Base-by-base conservation (phyloP, 2,329 filamentous ascomycete genomes). In the Alternaria longipes region DNA sequence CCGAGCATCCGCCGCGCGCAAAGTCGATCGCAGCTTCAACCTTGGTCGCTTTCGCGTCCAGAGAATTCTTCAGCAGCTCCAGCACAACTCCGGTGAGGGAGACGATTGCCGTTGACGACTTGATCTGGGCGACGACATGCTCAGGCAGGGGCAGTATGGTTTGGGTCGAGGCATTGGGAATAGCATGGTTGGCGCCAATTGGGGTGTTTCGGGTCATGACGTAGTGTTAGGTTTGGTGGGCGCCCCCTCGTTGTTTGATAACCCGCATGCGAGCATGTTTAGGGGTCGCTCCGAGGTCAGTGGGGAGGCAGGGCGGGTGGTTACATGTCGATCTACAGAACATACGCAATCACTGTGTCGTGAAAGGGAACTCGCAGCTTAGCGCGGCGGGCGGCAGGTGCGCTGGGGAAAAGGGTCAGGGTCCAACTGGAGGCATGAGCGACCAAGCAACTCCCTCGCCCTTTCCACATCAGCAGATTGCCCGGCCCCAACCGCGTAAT, bases 51-150 rank as follows among this genome's bases (percentile, higher is more conserved):
- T 82, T 81, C 4, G 93, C 92, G 81, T 99, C 95, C 12, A 99
- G 83, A 0, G 93, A 88, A 76, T 99, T 99, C 75, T 90, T 88
- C 26, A 96, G 70, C 9, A 98, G 84, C 46, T 91, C 91, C 56
- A 88, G 82, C 14, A 92, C 82, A 5, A 91, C 93, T 26, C 82
- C 86, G 68, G 90, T 90, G 32, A 98, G 82, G 45, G 89, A 90
- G 2, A 89, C 91, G 68, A 98, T 90, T 56, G 86, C 84, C n/a
- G 88, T 88, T 0, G 94, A 96, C 0, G 94, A 97, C 74, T 90
- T 91, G 80, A 99, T 90, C 76, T 93, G 92, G 49, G 90, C 87
- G 69, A 89, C 84, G 58, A 91, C 92, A 67, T 91, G 84, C 38
- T 86, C 80, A 12, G 93, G 91, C 61, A 97, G 84, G 52, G 84